Base-by-base conservation (phyloP, 2,329 filamentous ascomycete genomes). In the Xylaria sp. region DNA sequence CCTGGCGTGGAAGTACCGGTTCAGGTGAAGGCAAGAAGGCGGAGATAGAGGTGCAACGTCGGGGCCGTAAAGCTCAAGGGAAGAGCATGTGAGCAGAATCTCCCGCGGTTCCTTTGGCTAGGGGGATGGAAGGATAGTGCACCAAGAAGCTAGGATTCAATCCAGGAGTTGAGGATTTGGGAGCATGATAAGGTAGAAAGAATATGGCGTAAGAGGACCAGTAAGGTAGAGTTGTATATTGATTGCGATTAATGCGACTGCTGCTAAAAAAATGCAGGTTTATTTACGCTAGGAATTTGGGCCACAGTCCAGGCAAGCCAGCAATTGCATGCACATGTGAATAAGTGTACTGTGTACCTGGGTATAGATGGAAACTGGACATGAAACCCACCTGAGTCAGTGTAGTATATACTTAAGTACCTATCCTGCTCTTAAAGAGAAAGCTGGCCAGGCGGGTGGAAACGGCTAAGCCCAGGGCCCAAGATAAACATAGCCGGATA, bases 261-360 rank as follows among this genome's bases (percentile, higher is more conserved):
- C 55, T 68, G 28, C 56, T 59, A 70, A 66, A 66, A 69, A 52
- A 64, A 69, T 69, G 70, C 64, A 67, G 34, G 63, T 70, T 66
- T 67, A 71, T 71, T 66, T 67, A 69, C 54, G 48, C 46, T 57
- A 41, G 44, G 65, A 50, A 52, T 70, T 37, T 6, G 34, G 34
- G 34, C 63, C 63, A 66, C 68, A 63, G 59, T 39, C 13, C 46
- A 46, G 54, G 28, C 46, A 37, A 48, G 28, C 34, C 20, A 34
- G 48, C 64, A 54, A n/a, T 37, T 69, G 51, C 63, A 64, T 44
- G 55, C 56, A 39, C 37, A 44, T 15, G 48, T 44, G 46, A 48
- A 44, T 23, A 12, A 10, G 9, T 28, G 55, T 58, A 34, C 41
- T 37, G 10, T 37, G 7, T 37, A 37, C 34, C 7, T 37, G 2